Conservation (phyloP, 768 basidiomycete genomes). For the Suillus weaverae region DNA sequence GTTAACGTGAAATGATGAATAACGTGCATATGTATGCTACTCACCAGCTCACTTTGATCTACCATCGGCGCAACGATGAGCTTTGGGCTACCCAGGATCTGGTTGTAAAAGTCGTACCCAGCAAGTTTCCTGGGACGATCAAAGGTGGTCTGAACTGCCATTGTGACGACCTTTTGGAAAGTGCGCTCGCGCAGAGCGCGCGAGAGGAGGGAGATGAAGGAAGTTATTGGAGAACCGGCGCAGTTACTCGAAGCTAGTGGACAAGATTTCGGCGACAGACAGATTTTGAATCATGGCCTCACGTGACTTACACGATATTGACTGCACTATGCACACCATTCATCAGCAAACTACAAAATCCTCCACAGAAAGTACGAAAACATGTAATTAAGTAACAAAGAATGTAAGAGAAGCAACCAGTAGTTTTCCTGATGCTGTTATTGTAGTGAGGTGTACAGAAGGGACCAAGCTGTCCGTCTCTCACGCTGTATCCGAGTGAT, state of each 20-base stretch:
- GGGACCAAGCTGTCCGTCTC: too few relatives aligned
- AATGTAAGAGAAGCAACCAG: too few relatives aligned
- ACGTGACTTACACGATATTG: too few relatives aligned
- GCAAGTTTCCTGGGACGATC: constrained; percentile 1
- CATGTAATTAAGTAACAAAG: too few relatives aligned
- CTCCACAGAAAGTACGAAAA: too few relatives aligned
- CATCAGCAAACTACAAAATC: too few relatives aligned
- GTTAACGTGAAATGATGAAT: not conserved
- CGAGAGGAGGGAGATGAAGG: not conserved
- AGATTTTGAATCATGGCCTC: not conserved
- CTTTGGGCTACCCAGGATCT: constrained; percentile 81
- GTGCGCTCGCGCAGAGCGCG: constrained; percentile 8
- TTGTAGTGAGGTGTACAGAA: too few relatives aligned
- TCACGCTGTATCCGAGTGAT: too few relatives aligned
- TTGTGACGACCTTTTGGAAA: not conserved
- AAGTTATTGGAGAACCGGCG: not conserved
- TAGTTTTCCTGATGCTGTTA: too few relatives aligned
- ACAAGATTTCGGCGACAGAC: not conserved
- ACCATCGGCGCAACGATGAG: constrained; percentile 98
- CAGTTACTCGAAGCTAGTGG: not conserved
- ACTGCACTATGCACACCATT: too few relatives aligned
- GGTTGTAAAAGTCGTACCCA: constrained; percentile 83
- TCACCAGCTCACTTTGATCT: constrained; percentile 92
- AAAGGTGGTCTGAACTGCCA: not conserved
- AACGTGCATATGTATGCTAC: constrained; percentile 26